These are phyloP conservation scores for Fraxinus paxiana DNA, from an alignment of 305 asterid species.

Conservation along the genomic window DNA sequence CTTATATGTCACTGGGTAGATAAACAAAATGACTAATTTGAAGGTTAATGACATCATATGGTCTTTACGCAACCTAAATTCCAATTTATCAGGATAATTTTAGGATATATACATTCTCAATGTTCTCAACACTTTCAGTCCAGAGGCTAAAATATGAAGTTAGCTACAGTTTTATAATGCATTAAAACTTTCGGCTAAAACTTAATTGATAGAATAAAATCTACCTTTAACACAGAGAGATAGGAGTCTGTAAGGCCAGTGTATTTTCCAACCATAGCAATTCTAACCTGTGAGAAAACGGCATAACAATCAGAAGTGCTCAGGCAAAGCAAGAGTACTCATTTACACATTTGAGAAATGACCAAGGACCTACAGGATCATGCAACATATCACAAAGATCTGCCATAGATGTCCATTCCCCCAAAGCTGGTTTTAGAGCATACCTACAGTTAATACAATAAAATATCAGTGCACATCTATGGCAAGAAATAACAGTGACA, in stretches of 20 bases:
- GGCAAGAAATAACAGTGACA: constrained; percentile 18
- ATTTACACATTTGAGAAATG: constrained; percentile 10
- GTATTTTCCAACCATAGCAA: constrained; percentile 93
- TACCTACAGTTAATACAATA: constrained; percentile 35
- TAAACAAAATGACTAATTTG: no score
- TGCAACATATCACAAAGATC: constrained; percentile 59
- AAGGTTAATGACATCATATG: neutral
- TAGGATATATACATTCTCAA: neutral
- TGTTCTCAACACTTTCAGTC: neutral
- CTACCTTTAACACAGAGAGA: constrained; percentile 82
- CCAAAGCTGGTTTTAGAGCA: constrained; percentile 58
- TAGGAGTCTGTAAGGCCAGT: constrained; percentile 80
- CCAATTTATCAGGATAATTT: neutral
- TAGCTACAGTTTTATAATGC: neutral
- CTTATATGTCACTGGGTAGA: no score
- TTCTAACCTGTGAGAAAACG: constrained; percentile 57
- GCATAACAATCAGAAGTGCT: constrained; percentile 17
- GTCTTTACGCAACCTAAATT: neutral
- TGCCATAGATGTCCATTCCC: constrained; percentile 77
- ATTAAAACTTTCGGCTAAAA: neutral
- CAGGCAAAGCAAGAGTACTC: constrained; percentile 13
- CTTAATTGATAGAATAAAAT: constrained; percentile 3
- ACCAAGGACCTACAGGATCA: constrained; percentile 55
- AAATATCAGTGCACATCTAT: constrained; percentile 13
- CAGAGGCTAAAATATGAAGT: neutral